Evolutionary conservation across 2,329 filamentous ascomycete species (phyloP).

Genomic region (Sclerotinia trifoliorum): DNA sequence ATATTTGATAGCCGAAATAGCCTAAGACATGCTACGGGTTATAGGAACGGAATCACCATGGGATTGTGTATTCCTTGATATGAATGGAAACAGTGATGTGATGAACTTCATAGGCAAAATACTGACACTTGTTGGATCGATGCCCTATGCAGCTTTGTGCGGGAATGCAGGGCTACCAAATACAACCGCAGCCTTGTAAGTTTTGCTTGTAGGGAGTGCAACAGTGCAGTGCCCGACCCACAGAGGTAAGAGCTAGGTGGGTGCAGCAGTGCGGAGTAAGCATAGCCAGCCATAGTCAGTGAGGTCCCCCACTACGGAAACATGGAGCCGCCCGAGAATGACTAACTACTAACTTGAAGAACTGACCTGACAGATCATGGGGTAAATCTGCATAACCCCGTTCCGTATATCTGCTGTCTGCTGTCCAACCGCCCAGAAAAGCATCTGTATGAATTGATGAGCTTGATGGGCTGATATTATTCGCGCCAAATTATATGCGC

Average conservation of each 20-base stretch:
- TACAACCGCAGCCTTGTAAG: not conserved
- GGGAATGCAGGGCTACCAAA: not conserved
- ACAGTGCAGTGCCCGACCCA: not conserved
- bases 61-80: no score
- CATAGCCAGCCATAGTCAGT: not conserved
- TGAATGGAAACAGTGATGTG: not conserved
- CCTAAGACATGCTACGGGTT: not conserved
- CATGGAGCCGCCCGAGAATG: not conserved
- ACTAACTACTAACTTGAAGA: not conserved
- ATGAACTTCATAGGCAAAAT: not conserved
- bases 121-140: no score
- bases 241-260: not conserved
- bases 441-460: not conserved
- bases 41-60: not conserved
- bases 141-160: no score
- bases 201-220: not conserved
- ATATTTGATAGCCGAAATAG: not conserved
- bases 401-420: not conserved
- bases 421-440: slow-evolving; percentile 4
- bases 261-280: not conserved
- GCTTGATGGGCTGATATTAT: not conserved
- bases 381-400: not conserved
- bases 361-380: not conserved
- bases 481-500: not conserved
- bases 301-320: not conserved